Evolutionary conservation across 2,329 filamentous ascomycete genomes (phyloP), one percentile per base, ranked within the genome.

Genomic region (Epichloe brachyelytri): DNA sequence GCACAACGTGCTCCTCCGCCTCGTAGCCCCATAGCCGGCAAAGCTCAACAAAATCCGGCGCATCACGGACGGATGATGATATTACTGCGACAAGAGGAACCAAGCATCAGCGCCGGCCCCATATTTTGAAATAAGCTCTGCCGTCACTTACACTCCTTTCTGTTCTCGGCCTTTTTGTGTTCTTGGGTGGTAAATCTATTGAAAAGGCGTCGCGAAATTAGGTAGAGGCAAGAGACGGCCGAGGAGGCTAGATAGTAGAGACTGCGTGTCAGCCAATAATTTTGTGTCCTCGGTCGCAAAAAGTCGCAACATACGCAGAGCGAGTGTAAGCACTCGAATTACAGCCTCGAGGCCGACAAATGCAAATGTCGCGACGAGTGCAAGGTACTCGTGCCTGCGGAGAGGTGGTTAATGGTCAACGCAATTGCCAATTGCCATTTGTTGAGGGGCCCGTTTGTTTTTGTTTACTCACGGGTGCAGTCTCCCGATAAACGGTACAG

Each of bases 1-100:
- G 90, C 11, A 95, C 86, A 47, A 98, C 84, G 65, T 98, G 93
- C 69, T 98, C 93, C 66, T 98, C 93, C 5, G 91, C 88, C 59
- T 88, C 85, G 68, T 96, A 97, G 45, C 90, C 91, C 67, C 84
- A 95, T 12, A 95, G 71, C 39, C 83, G 84, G 68, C 91, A 97
- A n/a, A 98, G 78, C 63, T 97, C 91, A 44, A 88, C 82, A 65
- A 98, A 97, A 63, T 97, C 93, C 54, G 86, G 80, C 4, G 91
- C 88, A 63, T 93, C 84, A 51, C 88, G 85, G 52, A 98, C 83
- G 8, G 83, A 81, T n/a, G 72, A 78, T 39, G 87, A 88, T 51
- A 88, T 76, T 39, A 78, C 80, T 82, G 56, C 4, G 14, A 22
- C 12, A 10, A 7, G 10, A 30, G 7, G 19, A 3, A 76, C 76